phyloP scores from a whole-genome alignment of 495 filamentous ascomycete genomes.

The Talaromyces nanjingensis region DNA sequence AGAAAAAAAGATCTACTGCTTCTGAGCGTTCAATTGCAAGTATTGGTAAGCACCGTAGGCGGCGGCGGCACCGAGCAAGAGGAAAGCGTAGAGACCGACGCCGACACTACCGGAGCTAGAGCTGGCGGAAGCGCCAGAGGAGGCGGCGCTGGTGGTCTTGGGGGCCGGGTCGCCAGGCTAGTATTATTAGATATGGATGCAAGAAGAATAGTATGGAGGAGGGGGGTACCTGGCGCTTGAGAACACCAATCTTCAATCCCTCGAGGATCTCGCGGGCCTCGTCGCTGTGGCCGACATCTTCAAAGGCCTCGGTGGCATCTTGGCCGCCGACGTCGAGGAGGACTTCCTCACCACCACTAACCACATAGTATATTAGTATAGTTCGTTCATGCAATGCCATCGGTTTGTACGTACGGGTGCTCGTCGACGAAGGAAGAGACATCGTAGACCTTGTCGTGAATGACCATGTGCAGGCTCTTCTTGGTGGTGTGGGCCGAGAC shows the following conservation, averaged over 20 bases:
- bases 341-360: slow-evolving; percentile 95
- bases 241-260: slow-evolving; percentile 64
- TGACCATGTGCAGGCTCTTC: slow-evolving; percentile 88
- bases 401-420: slow-evolving; percentile 78
- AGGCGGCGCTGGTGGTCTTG: slow-evolving; percentile 39
- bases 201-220: slow-evolving; percentile 9
- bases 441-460: slow-evolving; percentile 97
- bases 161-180: slow-evolving; percentile 83
- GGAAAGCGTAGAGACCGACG: slow-evolving; percentile 72
- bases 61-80: slow-evolving; percentile 68
- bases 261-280: slow-evolving; percentile 93
- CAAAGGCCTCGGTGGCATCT: slow-evolving; percentile 96
- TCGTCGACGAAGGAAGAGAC: slow-evolving; percentile 85
- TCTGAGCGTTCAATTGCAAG: slow-evolving; percentile 42
- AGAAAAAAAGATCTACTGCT: slow-evolving; percentile 8
- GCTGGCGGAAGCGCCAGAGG: slow-evolving; percentile 41
- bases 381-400: not conserved
- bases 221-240: slow-evolving; percentile 76
- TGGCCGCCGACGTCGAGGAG: slow-evolving; percentile 92
- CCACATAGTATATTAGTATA: not conserved
- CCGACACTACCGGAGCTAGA: slow-evolving; percentile 41
- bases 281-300: slow-evolving; percentile 99
- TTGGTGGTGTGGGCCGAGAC: slow-evolving; percentile 84
- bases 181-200: slow-evolving; percentile 9
- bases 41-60: slow-evolving; percentile 88